Conservation (phyloP, 169 alveolate species). For the Babesia ovis region DNA sequence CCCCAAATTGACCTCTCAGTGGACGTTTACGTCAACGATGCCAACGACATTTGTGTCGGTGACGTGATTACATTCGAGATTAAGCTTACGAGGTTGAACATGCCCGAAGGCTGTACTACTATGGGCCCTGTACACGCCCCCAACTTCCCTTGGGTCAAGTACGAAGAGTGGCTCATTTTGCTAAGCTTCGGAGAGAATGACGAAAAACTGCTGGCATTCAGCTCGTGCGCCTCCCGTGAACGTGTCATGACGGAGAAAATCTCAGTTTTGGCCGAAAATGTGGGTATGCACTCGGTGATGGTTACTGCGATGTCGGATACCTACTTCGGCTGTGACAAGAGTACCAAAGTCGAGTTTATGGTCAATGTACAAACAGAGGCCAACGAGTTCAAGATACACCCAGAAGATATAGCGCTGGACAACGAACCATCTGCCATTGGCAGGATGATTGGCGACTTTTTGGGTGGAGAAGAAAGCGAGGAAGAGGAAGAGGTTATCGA, state of each 20-base stretch:
- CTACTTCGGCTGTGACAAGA: conserved; percentile 80
- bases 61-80: conserved; percentile 85
- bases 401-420: conserved; percentile 84
- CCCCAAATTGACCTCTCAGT: conserved; percentile 78
- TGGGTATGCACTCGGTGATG: conserved; percentile 71
- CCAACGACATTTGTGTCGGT: conserved; percentile 84
- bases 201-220: conserved; percentile 65
- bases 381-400: conserved; percentile 78
- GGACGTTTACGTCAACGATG: conserved; percentile 83
- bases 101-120: conserved; percentile 77
- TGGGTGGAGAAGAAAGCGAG: conserved; percentile 69
- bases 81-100: conserved; percentile 76
- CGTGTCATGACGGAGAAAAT: conserved; percentile 70
- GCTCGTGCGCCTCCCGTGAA: conserved; percentile 73
- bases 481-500: conserved; percentile 80
- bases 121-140: conserved; percentile 90
- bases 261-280: conserved; percentile 77
- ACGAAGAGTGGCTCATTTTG: conserved; percentile 88
- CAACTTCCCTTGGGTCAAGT: conserved; percentile 82
- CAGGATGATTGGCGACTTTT: conserved; percentile 80
- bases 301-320: conserved; percentile 75
- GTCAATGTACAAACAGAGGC: conserved; percentile 53
- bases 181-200: conserved; percentile 64
- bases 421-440: conserved; percentile 82
- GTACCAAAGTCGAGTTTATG: conserved; percentile 59